Evolutionary conservation across 2,329 filamentous ascomycete genomes (phyloP).

Genomic region (Penicillium glabrum): DNA sequence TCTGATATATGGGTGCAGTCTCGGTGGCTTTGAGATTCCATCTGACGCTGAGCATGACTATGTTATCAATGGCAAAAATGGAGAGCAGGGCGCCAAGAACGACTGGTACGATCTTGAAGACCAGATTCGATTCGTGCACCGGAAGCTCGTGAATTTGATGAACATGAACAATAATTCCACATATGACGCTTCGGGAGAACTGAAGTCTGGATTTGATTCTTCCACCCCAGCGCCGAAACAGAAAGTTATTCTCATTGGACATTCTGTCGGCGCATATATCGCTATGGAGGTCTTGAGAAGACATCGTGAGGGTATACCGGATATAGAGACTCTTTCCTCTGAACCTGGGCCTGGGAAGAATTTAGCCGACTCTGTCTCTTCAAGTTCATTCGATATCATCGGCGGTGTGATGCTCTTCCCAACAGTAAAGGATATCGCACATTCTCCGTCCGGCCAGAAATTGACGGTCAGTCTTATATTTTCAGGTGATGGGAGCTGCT

Average conservation of each 20-base stretch:
- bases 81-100: background rate
- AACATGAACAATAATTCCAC: background rate
- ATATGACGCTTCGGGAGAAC: background rate
- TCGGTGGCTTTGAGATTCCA: slow-evolving; percentile 36
- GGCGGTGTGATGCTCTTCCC: slow-evolving; percentile 69
- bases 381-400: slow-evolving; percentile 36
- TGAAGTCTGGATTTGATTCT: too few relatives aligned
- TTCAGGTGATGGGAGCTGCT: background rate
- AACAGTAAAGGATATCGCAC: slow-evolving; percentile 69
- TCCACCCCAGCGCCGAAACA: background rate
- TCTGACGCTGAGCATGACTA: background rate
- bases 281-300: slow-evolving; percentile 66
- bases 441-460: slow-evolving; percentile 60
- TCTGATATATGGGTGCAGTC: slow-evolving; percentile 36
- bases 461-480: slow-evolving; percentile 38
- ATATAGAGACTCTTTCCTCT: background rate
- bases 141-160: slow-evolving; percentile 43
- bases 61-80: background rate
- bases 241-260: slow-evolving; percentile 66
- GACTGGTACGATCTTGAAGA: slow-evolving; percentile 44
- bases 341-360: background rate
- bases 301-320: slow-evolving; percentile 41
- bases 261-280: slow-evolving; percentile 74
- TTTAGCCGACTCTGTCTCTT: background rate
- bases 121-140: slow-evolving; percentile 52